Base-by-base conservation (phyloP, 2,329 filamentous ascomycete genomes). In the Dothistroma pini region DNA sequence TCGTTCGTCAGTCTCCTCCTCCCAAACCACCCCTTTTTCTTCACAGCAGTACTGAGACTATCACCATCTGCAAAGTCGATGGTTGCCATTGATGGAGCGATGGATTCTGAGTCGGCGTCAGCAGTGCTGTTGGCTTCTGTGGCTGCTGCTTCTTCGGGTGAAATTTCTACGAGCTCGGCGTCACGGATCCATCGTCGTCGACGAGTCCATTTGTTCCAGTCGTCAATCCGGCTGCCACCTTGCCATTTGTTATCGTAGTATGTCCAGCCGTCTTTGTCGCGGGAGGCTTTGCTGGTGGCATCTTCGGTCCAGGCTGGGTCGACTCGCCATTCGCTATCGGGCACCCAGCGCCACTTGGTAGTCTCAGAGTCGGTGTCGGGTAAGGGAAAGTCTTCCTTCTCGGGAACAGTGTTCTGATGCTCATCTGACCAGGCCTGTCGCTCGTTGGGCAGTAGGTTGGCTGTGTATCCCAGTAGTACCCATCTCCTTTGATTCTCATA, bases 241-340 rank as follows among this genome's bases (percentile, higher is more conserved):
- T 92, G 88, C 95, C 95, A 99, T 89, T 96, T 97, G 74, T 93
- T 97, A 72, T 99, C 95, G 73, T 97, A 99, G 75, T 95, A 99
- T 41, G 96, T 91, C 95, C 95, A 99, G 1, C 93, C 95, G 68
- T 88, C 86, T 3, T 84, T 88, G 25, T 80, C 79, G n/a, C 74
- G 75, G 12, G 70, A 71, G 8, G 72, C 71, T 57, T 71, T 71
- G 10, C 66, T 63, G 31, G 55, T 68, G 22, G 69, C 64, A 22
- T 69, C 67, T 29, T 76, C 87, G 83, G 0, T 84, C 80, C 62
- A 75, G 1, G 86, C 86, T 0, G 90, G 89, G 69, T 97, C 93
- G 29, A 97, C 87, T 57, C 86, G 85, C 95, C 95, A 99, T 59
- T 89, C 85, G 68, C 90, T 90, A 0, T 85, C 87, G n/a, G 88